Base-by-base conservation (phyloP, 495 filamentous ascomycete species). In the Daldinia concentrica region DNA sequence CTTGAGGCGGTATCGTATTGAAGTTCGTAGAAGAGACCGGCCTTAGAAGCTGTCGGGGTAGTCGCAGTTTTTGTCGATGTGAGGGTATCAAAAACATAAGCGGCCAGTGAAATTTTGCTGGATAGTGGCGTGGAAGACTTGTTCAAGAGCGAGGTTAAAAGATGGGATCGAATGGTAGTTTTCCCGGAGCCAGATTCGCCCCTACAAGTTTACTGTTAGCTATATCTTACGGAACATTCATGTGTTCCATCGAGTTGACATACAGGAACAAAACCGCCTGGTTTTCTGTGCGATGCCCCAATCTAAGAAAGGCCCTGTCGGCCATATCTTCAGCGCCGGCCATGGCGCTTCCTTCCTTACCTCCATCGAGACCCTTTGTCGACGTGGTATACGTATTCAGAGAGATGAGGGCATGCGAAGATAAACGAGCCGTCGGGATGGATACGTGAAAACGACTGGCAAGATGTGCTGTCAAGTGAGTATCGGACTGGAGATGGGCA, bases 61-160 rank as follows among this genome's bases (percentile, higher is more conserved):
- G 94, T 97, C 19, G 93, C 86, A 17, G 94, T 97, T 83, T 99
- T 99, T n/a, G 95, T 99, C 6, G 95, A 97, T 4, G 95, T 99
- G 43, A 99, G 86, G 6, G 93, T 91, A 78, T 99, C 95, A 78
- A 98, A 98, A 26, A 98, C 87, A 77, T 97, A 99, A 12, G 93
- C 90, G 36, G 95, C 95, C 37, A 95, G 92, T 3, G 94, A 97
- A 24, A 98, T 84, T 78, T 97, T 99, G 63, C 89, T 90, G 2
- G 95, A 98, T 4, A 99, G 82, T 1, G 95, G 95, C 7, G 95
- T 98, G 0, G 93, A 92, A 12, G 93, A 95, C 73, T 91, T 95
- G 64, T 89, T 90, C 2, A 99, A 84, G 52, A 98, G 86, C 15
- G 93, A 87, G 9, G 93, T 91, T 29, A 98, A 82, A 26, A 97